Base-by-base conservation (phyloP, 352 stramenopile genomes). In the Thalassiosira oceanica region DNA sequence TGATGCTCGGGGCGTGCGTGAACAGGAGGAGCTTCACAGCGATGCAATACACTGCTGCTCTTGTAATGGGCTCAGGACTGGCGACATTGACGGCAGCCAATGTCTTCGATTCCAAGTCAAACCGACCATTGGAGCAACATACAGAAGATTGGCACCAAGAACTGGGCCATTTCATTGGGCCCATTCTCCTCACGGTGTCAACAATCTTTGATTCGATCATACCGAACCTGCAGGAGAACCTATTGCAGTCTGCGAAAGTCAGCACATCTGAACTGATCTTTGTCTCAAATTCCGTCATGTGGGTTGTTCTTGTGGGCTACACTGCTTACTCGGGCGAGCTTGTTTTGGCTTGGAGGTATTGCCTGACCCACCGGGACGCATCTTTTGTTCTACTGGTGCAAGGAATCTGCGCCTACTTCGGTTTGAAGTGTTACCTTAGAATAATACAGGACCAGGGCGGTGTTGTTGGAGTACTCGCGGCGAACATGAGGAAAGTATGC, bases 181-280 rank as follows among this genome's bases (percentile, higher is more conserved):
- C 70, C 11, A 58, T 70, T 27, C 20, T 81, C 0, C 31, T 81
- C 2, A 54, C 13, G 10, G 57, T 75, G 24, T 67, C 64, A 3
- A 77, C 70, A 16, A 51, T 67, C 6, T 74, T 77, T 23, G 72
- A 81, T 61, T 76, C 72, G n/a, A 31, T 74, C 4, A 45, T 81
- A 6, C 65, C 72, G 11, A 81, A 81, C 39, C 37, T 81, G 10
- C 72, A 81, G 61, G 65, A 81, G 42, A 62, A 70, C 64, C 56
- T 81, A 27, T 36, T 81, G 1, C 57, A 67, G 36, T 52, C 26
- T 6, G 48, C 58, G 2, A 78, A 78, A 45, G 58, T 81, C 1
- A 72, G 62, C 16, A 69, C 70, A 26, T 67, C 50, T 7, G 55
- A 61, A 37, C 70, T 81, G 65, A 74, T 81, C 49, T 51, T 78